Conservation (phyloP, 176 grass and related monocot species). For the Chloris gayana region DNA sequence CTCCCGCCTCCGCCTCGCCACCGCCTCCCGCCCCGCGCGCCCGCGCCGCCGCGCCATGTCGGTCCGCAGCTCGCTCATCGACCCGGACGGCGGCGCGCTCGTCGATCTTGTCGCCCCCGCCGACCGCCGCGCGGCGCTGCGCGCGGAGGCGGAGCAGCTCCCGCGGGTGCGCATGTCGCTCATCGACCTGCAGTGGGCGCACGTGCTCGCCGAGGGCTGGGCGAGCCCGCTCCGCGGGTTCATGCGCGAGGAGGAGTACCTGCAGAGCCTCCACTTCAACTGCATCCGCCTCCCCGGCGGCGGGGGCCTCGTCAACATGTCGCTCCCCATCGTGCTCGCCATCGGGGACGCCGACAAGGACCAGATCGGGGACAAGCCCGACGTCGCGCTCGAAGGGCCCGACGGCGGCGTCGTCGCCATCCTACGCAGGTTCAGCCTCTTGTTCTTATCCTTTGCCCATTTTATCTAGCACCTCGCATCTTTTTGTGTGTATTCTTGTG, state of each 20-base stretch:
- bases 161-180: slow-evolving; percentile 43
- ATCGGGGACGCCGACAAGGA: slow-evolving; percentile 63
- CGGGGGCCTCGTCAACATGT: slow-evolving; percentile 74
- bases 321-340: slow-evolving; percentile 89
- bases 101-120: slow-evolving; percentile 53
- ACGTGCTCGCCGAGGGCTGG: slow-evolving; percentile 95
- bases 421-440: slow-evolving; percentile 54
- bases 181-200: slow-evolving; percentile 90
- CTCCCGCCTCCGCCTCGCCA: neutral
- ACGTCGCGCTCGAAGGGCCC: slow-evolving; percentile 64
- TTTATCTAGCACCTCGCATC: too few relatives aligned
- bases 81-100: slow-evolving; percentile 86
- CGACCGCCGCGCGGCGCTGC: slow-evolving; percentile 35
- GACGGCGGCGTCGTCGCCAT: slow-evolving; percentile 56
- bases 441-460: too few relatives aligned
- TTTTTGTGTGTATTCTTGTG: neutral
- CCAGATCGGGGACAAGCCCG: slow-evolving; percentile 39
- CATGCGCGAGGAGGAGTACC: slow-evolving; percentile 92
- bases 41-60: slow-evolving; percentile 32
- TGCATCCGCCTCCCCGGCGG: slow-evolving; percentile 62
- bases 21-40: neutral
- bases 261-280: slow-evolving; percentile 91
- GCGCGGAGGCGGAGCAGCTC: slow-evolving; percentile 54
- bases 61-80: slow-evolving; percentile 76
- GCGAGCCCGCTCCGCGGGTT: slow-evolving; percentile 85